Evolutionary conservation across 2,329 filamentous ascomycete species (phyloP), one percentile per base, ranked within the genome.

Genomic region (Penicillium oxalicum): DNA sequence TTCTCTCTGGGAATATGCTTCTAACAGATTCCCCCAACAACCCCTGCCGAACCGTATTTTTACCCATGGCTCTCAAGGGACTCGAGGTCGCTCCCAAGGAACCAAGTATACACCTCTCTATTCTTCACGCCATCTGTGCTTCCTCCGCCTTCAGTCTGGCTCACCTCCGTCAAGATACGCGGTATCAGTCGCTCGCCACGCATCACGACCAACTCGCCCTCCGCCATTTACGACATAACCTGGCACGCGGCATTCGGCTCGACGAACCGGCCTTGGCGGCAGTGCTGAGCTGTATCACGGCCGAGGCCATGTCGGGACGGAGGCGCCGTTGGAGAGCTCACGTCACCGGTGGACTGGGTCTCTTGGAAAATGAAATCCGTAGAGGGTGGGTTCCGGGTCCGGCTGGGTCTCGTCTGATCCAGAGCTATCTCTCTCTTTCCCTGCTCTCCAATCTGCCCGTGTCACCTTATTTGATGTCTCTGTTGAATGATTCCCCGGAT

Each of bases 341-440:
- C 27, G 57, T 61, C 18, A 50, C 52, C 24, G 58, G 58, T 25
- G 58, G 56, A 8, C 44, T 60, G 26, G 52, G 55, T 7, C 53
- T 61, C 13, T 40, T 61, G 9, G 56, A 61, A 13, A 52, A 58
- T 25, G 56, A 54, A 25, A 27, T 61, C n/a, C 36, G 58, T 40
- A 54, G 49, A 40, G 54, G 52, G 5, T 60, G 58, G 58, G 35
- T 54, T 2, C 54, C 40, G 6, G 51, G 43, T 5, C 49, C 56
- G 2, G 54, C 46, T 9, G 51, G 50, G 9, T 51, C 52, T 24
- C 45, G 51, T 26, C 48, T 65, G 9, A 51, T 63, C 9, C 61
- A 65, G 40, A 62, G 61, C 34, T 65, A 65, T 36, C 24, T 65
- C 9, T 60, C 61, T 1, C 57, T 65, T 27, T 63, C 62, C 1